Evolutionary conservation across 805 yeast genomes (phyloP).

Genomic region (Scheffersomyces lignosus): DNA sequence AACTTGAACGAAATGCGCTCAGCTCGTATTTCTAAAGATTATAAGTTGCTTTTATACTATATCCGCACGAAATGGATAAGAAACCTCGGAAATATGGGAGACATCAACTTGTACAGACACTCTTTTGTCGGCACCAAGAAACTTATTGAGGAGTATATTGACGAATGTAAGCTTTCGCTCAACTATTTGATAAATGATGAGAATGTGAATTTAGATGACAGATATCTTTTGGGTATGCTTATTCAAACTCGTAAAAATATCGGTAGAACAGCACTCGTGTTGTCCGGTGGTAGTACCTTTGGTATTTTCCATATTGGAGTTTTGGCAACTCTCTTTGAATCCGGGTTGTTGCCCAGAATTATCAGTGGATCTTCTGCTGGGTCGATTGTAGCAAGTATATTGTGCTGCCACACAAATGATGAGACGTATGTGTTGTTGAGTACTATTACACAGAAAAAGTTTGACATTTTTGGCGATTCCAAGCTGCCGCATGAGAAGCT

Average conservation of each 20-base stretch:
- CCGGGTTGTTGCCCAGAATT: conserved; percentile 76
- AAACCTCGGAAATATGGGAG: conserved; percentile 85
- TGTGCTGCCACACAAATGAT: conserved; percentile 76
- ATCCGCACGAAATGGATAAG: conserved; percentile 85
- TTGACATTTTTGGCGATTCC: conserved; percentile 50
- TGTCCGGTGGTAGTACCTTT: conserved; percentile 94
- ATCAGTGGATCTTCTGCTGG: conserved; percentile 97
- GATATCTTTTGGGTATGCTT: conserved; percentile 71
- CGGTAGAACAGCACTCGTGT: conserved; percentile 92
- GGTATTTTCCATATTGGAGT: conserved; percentile 95
- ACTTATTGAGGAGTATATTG: conserved; percentile 78
- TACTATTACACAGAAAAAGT: conserved; percentile 58
- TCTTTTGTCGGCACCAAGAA: conserved; percentile 83
- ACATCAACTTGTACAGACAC: conserved; percentile 71
- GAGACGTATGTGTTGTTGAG: conserved; percentile 62
- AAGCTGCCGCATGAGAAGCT: conserved; percentile 20
- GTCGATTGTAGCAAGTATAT: conserved; percentile 85
- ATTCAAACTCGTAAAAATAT: conserved; percentile 87
- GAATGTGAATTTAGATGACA: conserved; percentile 55
- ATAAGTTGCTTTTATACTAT: conserved; percentile 61
- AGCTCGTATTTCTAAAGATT: conserved; percentile 61
- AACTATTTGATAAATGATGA: conserved; percentile 38
- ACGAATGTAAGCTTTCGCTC: conserved; percentile 63
- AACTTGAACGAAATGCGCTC: conserved; percentile 55
- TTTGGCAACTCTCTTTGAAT: conserved; percentile 71